Evolutionary conservation across 2,329 filamentous ascomycete species (phyloP).

Genomic region (Cladorrhinum sp.): DNA sequence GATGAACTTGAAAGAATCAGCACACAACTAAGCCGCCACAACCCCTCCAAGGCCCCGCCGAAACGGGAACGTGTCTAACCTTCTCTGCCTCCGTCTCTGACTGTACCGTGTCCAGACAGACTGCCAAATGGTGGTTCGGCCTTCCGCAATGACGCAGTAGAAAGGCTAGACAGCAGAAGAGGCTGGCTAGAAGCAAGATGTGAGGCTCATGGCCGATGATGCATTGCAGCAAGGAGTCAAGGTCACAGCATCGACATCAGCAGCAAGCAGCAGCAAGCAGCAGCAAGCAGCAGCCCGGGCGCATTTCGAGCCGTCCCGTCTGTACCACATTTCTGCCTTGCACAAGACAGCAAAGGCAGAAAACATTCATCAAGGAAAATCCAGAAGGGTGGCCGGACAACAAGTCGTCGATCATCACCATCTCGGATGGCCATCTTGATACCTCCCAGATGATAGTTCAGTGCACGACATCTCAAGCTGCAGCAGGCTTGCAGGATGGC

Average conservation of each 20-base stretch:
- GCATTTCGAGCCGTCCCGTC: background rate
- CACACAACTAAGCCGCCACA: background rate
- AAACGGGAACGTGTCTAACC: constrained; percentile 15
- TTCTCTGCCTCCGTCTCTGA: background rate
- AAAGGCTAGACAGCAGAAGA: background rate
- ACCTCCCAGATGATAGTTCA: background rate
- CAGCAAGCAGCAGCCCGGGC: background rate
- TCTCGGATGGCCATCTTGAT: background rate
- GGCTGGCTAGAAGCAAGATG: background rate
- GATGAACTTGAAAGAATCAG: background rate
- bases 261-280: too few relatives aligned
- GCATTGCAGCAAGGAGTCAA: background rate
- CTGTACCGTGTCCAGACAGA: background rate
- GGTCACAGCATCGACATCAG: background rate
- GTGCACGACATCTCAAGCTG: background rate
- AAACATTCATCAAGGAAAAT: background rate
- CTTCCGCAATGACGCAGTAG: background rate
- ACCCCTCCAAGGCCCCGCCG: background rate
- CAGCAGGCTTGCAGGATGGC: background rate
- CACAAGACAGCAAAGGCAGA: background rate
- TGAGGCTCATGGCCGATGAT: background rate
- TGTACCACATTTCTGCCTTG: background rate
- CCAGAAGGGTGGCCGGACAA: background rate
- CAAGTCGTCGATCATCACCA: background rate
- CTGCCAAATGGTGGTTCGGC: background rate